Percentiles rank a stretch among this genome's conserved stretches.
Conservation (phyloP, 495 filamentous ascomycete species). For the Trichoderma reesei region DNA sequence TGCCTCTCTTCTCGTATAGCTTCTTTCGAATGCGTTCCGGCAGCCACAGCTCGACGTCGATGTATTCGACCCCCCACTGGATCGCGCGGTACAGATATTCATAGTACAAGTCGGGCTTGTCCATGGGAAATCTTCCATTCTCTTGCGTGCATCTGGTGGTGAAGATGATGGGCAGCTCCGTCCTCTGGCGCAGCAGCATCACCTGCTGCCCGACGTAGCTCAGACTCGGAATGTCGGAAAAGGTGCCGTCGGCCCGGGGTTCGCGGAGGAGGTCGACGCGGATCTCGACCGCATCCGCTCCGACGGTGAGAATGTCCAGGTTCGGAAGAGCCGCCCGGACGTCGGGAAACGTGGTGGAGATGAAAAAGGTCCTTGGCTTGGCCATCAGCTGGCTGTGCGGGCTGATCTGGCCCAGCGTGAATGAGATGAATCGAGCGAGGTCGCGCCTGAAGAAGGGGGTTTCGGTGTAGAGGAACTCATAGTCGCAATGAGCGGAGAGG, state of each 20-base stretch:
- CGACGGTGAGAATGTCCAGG: slow-evolving; percentile 74
- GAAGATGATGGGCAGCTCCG: slow-evolving; percentile 78
- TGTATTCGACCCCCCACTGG: slow-evolving; percentile 80
- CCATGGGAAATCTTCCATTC: slow-evolving; percentile 76
- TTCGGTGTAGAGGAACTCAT: slow-evolving; percentile 73
- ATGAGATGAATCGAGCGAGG: slow-evolving; percentile 63
- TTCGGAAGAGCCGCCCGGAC: slow-evolving; percentile 75
- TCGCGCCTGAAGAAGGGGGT: slow-evolving; percentile 64
- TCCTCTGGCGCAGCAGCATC: slow-evolving; percentile 71
- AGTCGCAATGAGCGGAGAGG: slow-evolving; percentile 58
- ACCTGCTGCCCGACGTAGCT: slow-evolving; percentile 78
- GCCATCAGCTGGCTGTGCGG: slow-evolving; percentile 65
- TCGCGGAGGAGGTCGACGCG: slow-evolving; percentile 74
- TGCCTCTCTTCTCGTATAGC: slow-evolving; percentile 60
- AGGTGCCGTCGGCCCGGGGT: slow-evolving; percentile 45
- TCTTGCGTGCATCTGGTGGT: slow-evolving; percentile 71
- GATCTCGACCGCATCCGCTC: slow-evolving; percentile 73
- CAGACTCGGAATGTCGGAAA: slow-evolving; percentile 57
- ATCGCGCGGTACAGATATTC: slow-evolving; percentile 68
- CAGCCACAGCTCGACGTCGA: slow-evolving; percentile 79
- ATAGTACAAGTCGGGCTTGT: slow-evolving; percentile 62
- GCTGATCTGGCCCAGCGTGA: slow-evolving; percentile 64
- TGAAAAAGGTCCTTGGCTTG: slow-evolving; percentile 68
- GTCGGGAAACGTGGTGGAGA: slow-evolving; percentile 79
- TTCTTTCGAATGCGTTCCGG: slow-evolving; percentile 60